Evolutionary conservation across 345 rosid genomes (phyloP).

Genomic region (Excoecaria agallocha): DNA sequence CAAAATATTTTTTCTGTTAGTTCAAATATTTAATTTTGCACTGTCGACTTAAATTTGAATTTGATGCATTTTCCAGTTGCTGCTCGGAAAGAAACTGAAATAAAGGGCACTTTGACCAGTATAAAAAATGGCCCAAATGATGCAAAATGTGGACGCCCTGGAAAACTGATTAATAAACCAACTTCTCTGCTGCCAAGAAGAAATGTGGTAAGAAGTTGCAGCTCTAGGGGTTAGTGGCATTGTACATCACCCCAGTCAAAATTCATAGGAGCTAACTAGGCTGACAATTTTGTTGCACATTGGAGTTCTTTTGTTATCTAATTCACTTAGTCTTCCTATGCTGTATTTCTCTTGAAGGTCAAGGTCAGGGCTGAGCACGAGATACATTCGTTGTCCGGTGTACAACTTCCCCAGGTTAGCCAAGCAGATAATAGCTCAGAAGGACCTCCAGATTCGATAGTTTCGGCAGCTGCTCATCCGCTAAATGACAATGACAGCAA

Average conservation of each 20-base stretch:
- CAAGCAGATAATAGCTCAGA: conserved; percentile 29
- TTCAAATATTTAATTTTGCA: neutral
- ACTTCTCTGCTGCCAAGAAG: conserved; percentile 47
- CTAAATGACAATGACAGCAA: conserved; percentile 27
- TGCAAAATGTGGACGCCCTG: conserved; percentile 39
- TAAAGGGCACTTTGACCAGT: conserved; percentile 33
- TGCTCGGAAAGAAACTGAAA: conserved; percentile 43
- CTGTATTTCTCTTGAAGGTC: conserved; percentile 17
- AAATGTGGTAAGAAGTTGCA: conserved; percentile 51
- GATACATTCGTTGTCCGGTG: conserved; percentile 34
- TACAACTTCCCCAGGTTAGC: conserved; percentile 28
- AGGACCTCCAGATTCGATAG: conserved; percentile 34
- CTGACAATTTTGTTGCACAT: conserved; percentile 9
- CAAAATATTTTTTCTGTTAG: too few species aligned
- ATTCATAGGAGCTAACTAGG: conserved; percentile 13
- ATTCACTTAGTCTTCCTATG: conserved; percentile 9
- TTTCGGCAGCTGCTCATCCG: conserved; percentile 29
- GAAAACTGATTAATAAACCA: conserved; percentile 44
- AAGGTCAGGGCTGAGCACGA: conserved; percentile 42
- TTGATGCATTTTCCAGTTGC: conserved; percentile 30
- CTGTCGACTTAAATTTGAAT: neutral
- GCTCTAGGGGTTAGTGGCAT: neutral
- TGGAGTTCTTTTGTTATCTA: conserved; percentile 11
- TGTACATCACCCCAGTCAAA: conserved; percentile 1
- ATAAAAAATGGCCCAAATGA: conserved; percentile 31